Evolutionary conservation across 2,329 filamentous ascomycete genomes (phyloP).

Genomic region (Fusarium redolens): DNA sequence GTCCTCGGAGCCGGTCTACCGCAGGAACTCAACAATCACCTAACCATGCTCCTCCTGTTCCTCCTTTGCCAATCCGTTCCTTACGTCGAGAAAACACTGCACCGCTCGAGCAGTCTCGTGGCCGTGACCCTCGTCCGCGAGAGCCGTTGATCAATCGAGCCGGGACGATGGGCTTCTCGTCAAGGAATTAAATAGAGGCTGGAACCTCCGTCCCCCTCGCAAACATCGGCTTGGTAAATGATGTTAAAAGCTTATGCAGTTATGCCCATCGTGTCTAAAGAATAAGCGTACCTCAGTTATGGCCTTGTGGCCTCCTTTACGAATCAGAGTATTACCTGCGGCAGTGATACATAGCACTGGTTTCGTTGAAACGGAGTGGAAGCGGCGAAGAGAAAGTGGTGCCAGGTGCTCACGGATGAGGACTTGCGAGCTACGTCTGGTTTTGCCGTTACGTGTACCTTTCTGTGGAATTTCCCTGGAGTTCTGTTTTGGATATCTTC

Average conservation of each 20-base stretch:
- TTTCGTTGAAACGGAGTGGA: not conserved
- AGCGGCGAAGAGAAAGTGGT: not conserved
- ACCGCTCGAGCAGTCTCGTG: conserved; percentile 36
- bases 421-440: not conserved
- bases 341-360: not conserved
- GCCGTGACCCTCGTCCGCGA: conserved; percentile 42
- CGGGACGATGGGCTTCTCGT: conserved; percentile 33
- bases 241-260: conserved; percentile 37
- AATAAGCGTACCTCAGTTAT: not conserved
- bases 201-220: not conserved
- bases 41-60: conserved; percentile 40
- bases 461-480: conserved; percentile 9
- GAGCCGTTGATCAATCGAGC: conserved; percentile 50
- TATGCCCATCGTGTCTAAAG: conserved; percentile 27
- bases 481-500: not conserved
- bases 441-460: not conserved
- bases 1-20: conserved; percentile 45
- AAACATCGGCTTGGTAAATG: not conserved
- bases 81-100: conserved; percentile 43
- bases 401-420: not conserved
- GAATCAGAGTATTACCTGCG: not conserved
- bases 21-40: conserved; percentile 28
- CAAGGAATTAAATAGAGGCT: conserved; percentile 23
- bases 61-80: conserved; percentile 45
- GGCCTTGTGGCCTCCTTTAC: not conserved